phyloP scores from a whole-genome alignment of 306 rosid genomes.

The Canavalia gladiata region DNA sequence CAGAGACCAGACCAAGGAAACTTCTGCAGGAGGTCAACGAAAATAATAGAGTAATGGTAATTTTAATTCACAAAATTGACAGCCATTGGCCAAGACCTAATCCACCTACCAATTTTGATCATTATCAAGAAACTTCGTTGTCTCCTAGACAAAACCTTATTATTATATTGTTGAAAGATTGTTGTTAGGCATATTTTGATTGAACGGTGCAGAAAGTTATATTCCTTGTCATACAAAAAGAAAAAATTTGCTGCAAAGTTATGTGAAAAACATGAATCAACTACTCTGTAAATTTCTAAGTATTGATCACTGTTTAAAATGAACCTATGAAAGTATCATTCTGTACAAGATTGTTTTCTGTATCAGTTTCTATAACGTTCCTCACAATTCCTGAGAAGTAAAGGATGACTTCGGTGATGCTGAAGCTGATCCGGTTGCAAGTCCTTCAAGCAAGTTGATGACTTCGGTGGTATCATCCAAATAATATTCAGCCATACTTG shows the following conservation, averaged over 20 bases:
- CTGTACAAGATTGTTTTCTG: constrained; percentile 56
- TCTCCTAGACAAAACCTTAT: constrained; percentile 15
- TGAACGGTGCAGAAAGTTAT: constrained; percentile 39
- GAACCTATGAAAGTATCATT: constrained; percentile 50
- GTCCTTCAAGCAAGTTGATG: constrained; percentile 64
- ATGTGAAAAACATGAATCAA: constrained; percentile 55
- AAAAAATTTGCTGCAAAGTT: constrained; percentile 31
- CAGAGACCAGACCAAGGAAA: constrained; percentile 22
- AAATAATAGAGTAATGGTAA: neutral
- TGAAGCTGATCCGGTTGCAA: constrained; percentile 56
- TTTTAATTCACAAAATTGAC: constrained; percentile 3
- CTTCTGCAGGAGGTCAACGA: constrained; percentile 28
- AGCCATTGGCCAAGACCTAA: constrained; percentile 15
- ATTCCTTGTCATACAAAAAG: constrained; percentile 8
- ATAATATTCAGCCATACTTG: constrained; percentile 79
- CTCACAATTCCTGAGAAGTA: constrained; percentile 34
- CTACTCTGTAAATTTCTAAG: constrained; percentile 55
- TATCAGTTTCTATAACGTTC: constrained; percentile 49
- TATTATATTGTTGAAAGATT: constrained; percentile 23
- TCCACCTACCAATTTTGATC: constrained; percentile 33
- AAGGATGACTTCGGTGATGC: constrained; percentile 13
- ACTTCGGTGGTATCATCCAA: constrained; percentile 73
- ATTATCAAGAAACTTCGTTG: constrained; percentile 30
- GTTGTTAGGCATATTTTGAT: constrained; percentile 41
- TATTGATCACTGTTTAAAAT: constrained; percentile 41